Percentiles rank a stretch among this genome's conserved stretches.
These are phyloP conservation scores for Crithidia expoeki DNA, from an alignment of 208 protist species.

Conservation along the genomic window DNA sequence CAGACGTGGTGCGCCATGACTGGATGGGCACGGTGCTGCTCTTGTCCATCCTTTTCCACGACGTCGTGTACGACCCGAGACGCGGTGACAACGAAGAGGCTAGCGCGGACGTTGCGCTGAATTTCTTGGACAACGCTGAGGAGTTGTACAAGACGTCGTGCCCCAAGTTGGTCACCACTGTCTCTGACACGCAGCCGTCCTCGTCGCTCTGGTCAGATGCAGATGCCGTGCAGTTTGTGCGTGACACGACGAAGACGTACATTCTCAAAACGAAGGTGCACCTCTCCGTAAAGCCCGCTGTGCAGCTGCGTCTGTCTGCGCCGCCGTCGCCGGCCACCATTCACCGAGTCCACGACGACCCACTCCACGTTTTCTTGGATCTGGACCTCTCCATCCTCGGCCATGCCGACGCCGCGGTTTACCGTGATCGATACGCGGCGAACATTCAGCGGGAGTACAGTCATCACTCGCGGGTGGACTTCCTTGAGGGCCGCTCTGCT, in stretches of 20 bases:
- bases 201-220: conserved; percentile 25
- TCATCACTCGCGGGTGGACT: conserved; percentile 45
- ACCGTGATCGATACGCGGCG: conserved; percentile 44
- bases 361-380: conserved; percentile 61
- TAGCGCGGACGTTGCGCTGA: conserved; percentile 47
- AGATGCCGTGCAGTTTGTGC: conserved; percentile 20
- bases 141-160: conserved; percentile 13
- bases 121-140: conserved; percentile 40
- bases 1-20: conserved; percentile 1
- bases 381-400: conserved; percentile 78
- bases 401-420: conserved; percentile 25
- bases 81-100: conserved; percentile 70
- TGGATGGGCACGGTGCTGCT: conserved; percentile 47
- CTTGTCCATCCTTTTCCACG: conserved; percentile 82
- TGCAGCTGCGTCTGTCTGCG: conserved; percentile 7
- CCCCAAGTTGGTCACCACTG: neutral
- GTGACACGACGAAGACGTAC: conserved; percentile 15
- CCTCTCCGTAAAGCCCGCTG: conserved; percentile 17
- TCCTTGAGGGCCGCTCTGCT: conserved; percentile 45
- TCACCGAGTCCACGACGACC: conserved; percentile 14
- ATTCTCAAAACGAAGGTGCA: conserved; percentile 37
- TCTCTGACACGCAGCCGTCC: neutral
- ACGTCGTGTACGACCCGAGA: conserved; percentile 72
- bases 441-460: conserved; percentile 68
- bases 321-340: neutral